These are phyloP conservation scores for Symbiodinium pilosum DNA, from an alignment of 73 alveolate genomes.

Conservation along the genomic window DNA sequence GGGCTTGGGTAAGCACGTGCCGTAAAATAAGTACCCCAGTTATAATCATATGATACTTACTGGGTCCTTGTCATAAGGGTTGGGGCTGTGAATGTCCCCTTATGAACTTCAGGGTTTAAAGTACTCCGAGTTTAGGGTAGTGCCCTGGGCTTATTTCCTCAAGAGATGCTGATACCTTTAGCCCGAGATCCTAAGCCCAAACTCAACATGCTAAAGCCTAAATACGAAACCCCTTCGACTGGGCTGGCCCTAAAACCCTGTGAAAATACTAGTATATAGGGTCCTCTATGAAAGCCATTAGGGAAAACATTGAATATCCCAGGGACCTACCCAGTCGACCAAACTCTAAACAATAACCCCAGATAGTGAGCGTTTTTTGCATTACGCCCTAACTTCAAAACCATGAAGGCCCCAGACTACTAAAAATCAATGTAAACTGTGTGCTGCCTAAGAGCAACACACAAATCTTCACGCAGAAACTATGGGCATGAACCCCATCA, in stretches of 20 bases:
- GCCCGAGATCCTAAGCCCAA: no score
- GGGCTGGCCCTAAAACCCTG: no score
- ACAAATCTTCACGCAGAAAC: not conserved
- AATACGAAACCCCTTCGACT: no score
- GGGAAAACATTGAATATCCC: not conserved
- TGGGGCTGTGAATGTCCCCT: not conserved
- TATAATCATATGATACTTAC: not conserved
- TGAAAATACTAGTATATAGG: no score
- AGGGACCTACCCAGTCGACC: not conserved
- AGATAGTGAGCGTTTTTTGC: not conserved
- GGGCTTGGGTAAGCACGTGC: not conserved
- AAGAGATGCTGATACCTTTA: no score
- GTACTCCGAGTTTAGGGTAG: no score
- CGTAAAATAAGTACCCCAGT: not conserved
- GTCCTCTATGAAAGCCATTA: no score
- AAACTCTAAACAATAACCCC: not conserved
- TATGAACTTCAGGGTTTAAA: no score
- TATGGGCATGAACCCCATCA: not conserved
- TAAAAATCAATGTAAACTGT: not conserved
- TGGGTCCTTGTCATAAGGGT: not conserved
- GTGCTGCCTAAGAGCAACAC: not conserved
- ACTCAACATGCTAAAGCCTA: no score
- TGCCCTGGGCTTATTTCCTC: no score
- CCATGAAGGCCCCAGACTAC: not conserved
- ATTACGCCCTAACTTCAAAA: not conserved